Evolutionary conservation across 495 filamentous ascomycete genomes (phyloP).

Genomic region (Aspergillus panamensis): DNA sequence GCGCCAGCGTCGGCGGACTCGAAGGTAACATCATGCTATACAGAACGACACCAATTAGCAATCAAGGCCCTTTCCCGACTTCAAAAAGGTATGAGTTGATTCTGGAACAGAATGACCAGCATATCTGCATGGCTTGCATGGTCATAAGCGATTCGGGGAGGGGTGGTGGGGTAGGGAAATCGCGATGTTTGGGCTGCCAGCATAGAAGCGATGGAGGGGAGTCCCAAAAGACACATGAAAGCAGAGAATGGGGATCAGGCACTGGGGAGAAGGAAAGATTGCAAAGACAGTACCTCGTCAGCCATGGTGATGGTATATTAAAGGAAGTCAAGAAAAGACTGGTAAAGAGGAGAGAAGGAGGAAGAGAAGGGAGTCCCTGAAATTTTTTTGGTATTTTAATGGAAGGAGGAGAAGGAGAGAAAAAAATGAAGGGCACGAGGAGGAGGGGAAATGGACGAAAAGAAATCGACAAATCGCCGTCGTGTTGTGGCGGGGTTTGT

Average conservation of each 20-base stretch:
- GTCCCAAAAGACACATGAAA: conserved; percentile 5
- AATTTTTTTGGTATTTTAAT: conserved; percentile 5
- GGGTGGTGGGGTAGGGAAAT: conserved; percentile 24
- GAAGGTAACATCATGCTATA: conserved; percentile 86
- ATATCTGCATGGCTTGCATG: conserved; percentile 6
- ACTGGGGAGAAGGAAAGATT: background rate
- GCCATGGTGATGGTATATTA: conserved; percentile 38
- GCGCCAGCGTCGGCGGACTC: conserved; percentile 90
- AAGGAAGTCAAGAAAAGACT: conserved; percentile 20
- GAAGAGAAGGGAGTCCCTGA: conserved; percentile 11
- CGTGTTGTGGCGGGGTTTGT: conserved; percentile 40
- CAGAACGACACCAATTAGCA: conserved; percentile 2
- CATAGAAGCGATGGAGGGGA: conserved; percentile 15
- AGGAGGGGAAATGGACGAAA: conserved; percentile 24
- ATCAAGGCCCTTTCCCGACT: background rate
- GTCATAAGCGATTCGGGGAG: conserved; percentile 16
- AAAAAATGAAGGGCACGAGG: conserved; percentile 20
- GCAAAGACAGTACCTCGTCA: conserved; percentile 37
- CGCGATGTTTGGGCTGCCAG: conserved; percentile 29
- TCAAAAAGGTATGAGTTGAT: background rate
- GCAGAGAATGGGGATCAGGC: background rate
- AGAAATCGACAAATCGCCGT: conserved; percentile 30
- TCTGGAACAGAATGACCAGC: conserved; percentile 46
- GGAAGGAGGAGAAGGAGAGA: conserved; percentile 10
- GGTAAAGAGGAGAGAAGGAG: conserved; percentile 23